Evolutionary conservation across 805 yeast species (phyloP), one percentile per base, ranked within the genome.

Genomic region (Wickerhamomyces ciferrii): DNA sequence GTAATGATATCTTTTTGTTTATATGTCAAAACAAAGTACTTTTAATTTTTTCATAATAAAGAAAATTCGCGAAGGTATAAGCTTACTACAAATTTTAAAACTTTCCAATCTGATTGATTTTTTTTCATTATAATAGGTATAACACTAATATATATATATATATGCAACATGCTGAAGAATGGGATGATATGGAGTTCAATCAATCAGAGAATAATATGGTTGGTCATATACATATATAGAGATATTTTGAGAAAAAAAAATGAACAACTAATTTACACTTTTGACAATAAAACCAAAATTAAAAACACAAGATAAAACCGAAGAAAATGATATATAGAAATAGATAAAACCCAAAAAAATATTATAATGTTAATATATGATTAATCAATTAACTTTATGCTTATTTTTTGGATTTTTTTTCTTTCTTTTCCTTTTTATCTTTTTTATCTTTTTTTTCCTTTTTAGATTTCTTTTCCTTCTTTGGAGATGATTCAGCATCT

Each of bases 381-480:
- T 29, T 11, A 29, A 29, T 14, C 10, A 4, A 11, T 4, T 7
- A 29, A 29, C 15, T 24, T 7, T 24, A 24, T 25, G 15, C 15
- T 14, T 35, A 42, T 35, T 42, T 38, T 21, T 42, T 42, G 7
- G 44, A 42, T 36, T 42, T 42, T 25, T 42, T 42, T 14, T 38
- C 38, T 19, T 44, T 47, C 48, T 56, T 55, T 46, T 54, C 54
- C 36, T 47, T 48, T 49, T 54, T 63, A 45, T 63, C 63, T 49
- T 65, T 60, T 55, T 65, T 60, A 14, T 58, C 60, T 49, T 65
- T 62, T 55, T 69, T 64, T 15, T 60, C 65, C 45, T 67, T 65
- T 57, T 66, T 68, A 2, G 56, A 59, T 46, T 63, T 62, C 59
- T 67, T 61, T 6, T 56, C 59, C 43, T 59, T 58, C 55, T 62